Percentiles rank a stretch among this genome's conserved stretches.
phyloP scores from a whole-genome alignment of 2,329 filamentous ascomycete species.

The Pestalotiopsis sp. region DNA sequence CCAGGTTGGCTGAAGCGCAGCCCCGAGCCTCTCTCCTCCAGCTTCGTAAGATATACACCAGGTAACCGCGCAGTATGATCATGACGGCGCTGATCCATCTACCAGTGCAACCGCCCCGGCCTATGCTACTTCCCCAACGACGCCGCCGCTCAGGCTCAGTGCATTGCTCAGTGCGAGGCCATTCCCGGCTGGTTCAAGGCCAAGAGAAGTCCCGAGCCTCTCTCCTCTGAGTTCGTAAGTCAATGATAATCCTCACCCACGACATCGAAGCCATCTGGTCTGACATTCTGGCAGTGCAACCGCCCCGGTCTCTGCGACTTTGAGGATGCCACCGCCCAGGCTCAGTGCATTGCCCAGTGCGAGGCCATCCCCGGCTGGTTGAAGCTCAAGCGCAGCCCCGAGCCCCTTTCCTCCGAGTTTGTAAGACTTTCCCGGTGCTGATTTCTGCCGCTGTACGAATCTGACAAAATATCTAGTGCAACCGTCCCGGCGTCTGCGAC shows the following conservation, averaged over 20 bases:
- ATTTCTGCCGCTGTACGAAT: background rate
- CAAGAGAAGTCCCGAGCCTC: background rate
- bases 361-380: background rate
- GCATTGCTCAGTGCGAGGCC: constrained; percentile 3
- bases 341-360: background rate
- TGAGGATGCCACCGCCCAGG: background rate
- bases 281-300: background rate
- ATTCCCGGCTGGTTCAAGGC: constrained; percentile 5
- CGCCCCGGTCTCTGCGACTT: background rate
- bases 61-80: too few species aligned
- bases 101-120: background rate
- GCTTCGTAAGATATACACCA: background rate
- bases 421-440: background rate
- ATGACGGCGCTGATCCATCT: background rate
- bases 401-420: background rate
- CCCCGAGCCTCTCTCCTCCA: background rate
- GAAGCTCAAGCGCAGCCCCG: constrained; percentile 1
- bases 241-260: background rate
- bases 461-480: background rate
- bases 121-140: constrained; percentile 1
- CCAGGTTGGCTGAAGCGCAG: background rate
- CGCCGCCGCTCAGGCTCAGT: background rate
- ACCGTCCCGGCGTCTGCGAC: background rate
- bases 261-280: background rate
- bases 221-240: background rate